These are phyloP conservation scores for Yarrowia sp. DNA, from an alignment of 805 yeast genomes.

Conservation along the genomic window DNA sequence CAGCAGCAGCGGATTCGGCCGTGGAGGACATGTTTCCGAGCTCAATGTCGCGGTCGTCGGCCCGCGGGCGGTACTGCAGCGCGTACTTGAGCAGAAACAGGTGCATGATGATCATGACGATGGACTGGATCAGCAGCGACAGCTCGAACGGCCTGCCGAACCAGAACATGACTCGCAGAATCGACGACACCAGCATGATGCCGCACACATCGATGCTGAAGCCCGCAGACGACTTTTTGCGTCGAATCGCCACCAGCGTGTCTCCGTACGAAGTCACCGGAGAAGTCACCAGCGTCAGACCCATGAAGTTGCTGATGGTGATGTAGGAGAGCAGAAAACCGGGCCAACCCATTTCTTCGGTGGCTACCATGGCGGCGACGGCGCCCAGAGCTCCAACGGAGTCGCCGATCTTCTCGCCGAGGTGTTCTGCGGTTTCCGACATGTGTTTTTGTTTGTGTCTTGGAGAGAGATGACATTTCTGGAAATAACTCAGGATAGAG, in stretches of 20 bases:
- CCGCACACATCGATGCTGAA: slow-evolving; percentile 91
- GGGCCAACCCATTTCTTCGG: slow-evolving; percentile 37
- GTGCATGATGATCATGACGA: slow-evolving; percentile 84
- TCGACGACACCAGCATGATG: slow-evolving; percentile 78
- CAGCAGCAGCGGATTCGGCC: not conserved
- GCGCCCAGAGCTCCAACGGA: slow-evolving; percentile 17
- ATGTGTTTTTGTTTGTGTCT: not conserved
- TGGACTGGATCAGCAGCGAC: slow-evolving; percentile 73
- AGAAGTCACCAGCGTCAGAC: slow-evolving; percentile 69
- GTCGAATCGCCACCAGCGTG: slow-evolving; percentile 66
- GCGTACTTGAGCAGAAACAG: slow-evolving; percentile 60
- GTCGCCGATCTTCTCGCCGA: slow-evolving; percentile 23
- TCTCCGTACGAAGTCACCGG: slow-evolving; percentile 87
- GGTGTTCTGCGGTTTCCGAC: slow-evolving; percentile 3
- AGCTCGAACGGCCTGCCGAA: slow-evolving; percentile 76
- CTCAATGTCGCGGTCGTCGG: slow-evolving; percentile 9
- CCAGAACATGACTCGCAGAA: slow-evolving; percentile 72
- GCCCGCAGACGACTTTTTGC: slow-evolving; percentile 65
- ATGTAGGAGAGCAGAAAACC: slow-evolving; percentile 27
- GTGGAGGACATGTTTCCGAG: not conserved
- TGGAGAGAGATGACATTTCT: too few relatives aligned
- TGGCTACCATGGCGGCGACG: slow-evolving; percentile 26
- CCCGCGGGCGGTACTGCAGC: slow-evolving; percentile 40
- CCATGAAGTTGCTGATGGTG: slow-evolving; percentile 43
- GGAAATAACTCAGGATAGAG: not conserved